Base-by-base conservation (phyloP, 2,329 filamentous ascomycete species). In the Leptographium procerum region DNA sequence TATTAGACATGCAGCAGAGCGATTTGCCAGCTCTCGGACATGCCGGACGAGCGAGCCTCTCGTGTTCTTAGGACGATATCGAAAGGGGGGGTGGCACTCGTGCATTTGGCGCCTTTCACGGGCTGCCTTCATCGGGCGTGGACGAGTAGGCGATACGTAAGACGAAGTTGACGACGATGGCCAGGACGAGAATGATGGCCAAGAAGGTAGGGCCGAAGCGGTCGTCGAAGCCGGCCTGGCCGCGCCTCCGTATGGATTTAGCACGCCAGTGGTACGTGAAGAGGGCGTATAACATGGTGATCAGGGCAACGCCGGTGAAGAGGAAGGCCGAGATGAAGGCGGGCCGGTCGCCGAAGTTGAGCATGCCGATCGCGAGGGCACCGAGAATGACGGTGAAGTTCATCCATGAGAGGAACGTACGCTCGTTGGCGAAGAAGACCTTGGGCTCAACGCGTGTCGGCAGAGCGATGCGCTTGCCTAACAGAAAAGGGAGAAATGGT, bases 371-470 rank as follows among this genome's bases (percentile, higher is more conserved):
- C 65, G 94, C 92, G 55, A 99, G 85, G 63, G 94, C 94, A 69
- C 94, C 94, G 62, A 99, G 88, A 74, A 99, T 92, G 69, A 99
- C 91, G 72, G 91, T 96, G 80, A 97, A 97, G 82, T 99, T 99
- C 69, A 99, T 89, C 94, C 94, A 99, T 74, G 91, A 96, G 69
- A 99, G 85, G 73, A 99, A 99, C 63, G 94, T 99, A 63, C 94
- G 90, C 77, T 99, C 94, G 80, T 99, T 99, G 76, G 94, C 94
- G 80, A 99, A 99, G 84, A 97, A 99, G 79, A 99, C 94, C 77
- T 99, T 99, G 68, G 94, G 94, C 75, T 99, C 94, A 74, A 99
- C 92, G 66, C 94, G 91, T 61, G 92, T 96, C 59, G 94, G 94
- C 64, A 99, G 89, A 68, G 94, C 92, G 71, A 99, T 97, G 71